phyloP scores from a whole-genome alignment of 1,284 basidiomycete genomes.

The Violaceomyces palustris region DNA sequence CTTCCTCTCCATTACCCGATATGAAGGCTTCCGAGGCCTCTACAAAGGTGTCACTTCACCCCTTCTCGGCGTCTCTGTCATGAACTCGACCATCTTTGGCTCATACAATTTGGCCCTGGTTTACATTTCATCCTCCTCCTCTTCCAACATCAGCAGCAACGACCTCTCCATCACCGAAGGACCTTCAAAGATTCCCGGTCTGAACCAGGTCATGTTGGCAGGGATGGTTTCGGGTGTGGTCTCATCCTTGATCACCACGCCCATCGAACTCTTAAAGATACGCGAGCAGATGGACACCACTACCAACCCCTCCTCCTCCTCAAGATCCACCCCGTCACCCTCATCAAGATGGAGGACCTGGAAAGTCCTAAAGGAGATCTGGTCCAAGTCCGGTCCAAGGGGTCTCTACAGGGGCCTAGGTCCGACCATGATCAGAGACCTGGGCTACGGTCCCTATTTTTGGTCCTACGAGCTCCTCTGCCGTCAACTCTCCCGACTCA shows the following conservation, averaged over 20 bases:
- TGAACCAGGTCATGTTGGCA: slow-evolving; percentile 31
- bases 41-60: slow-evolving; percentile 45
- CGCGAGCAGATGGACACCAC: slow-evolving; percentile 35
- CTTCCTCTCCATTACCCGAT: slow-evolving; percentile 33
- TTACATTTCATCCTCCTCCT: too few species aligned
- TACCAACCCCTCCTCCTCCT: not conserved
- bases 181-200: not conserved
- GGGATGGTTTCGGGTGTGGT: slow-evolving; percentile 35
- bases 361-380: slow-evolving; percentile 14
- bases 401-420: slow-evolving; percentile 37
- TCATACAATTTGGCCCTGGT: slow-evolving; percentile 32
- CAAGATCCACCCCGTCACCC: not conserved
- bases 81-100: slow-evolving; percentile 48
- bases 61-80: slow-evolving; percentile 45
- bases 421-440: slow-evolving; percentile 34
- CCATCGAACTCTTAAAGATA: slow-evolving; percentile 48
- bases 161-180: not conserved
- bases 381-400: slow-evolving; percentile 12
- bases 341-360: slow-evolving; percentile 2
- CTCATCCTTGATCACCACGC: slow-evolving; percentile 35
- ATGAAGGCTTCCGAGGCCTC: slow-evolving; percentile 38
- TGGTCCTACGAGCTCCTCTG: slow-evolving; percentile 38
- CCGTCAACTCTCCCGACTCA: slow-evolving; percentile 4
- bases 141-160: slow-evolving; percentile 5
- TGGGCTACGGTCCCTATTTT: slow-evolving; percentile 46